phyloP scores from a whole-genome alignment of 345 rosid genomes.

The Kernera saxatilis region DNA sequence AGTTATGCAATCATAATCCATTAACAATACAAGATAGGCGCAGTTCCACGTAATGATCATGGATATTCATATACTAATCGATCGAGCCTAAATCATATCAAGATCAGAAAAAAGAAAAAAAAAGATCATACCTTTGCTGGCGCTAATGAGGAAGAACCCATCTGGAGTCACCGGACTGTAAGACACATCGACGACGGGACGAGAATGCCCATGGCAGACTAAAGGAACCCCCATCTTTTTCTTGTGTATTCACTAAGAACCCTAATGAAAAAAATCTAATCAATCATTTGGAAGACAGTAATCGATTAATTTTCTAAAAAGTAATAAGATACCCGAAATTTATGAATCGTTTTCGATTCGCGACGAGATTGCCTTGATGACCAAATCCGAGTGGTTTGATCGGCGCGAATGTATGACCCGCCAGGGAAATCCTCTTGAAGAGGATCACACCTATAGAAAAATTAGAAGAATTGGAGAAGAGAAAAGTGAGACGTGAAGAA shows the following conservation, averaged over 20 bases:
- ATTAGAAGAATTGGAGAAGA: neutral
- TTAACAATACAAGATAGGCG: neutral
- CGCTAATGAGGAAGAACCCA: slow-evolving; percentile 82
- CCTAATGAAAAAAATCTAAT: neutral
- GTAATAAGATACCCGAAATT: neutral
- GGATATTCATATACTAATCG: neutral
- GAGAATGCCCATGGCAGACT: slow-evolving; percentile 85
- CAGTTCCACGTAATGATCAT: neutral
- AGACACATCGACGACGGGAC: slow-evolving; percentile 74
- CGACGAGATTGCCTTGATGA: neutral
- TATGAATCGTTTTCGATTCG: neutral
- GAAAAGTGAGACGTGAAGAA: neutral
- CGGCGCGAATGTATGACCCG: slow-evolving; percentile 2
- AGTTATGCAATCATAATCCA: neutral
- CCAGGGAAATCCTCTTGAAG: slow-evolving; percentile 7
- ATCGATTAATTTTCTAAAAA: neutral
- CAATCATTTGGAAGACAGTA: neutral
- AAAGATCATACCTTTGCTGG: slow-evolving; percentile 58
- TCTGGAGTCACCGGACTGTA: slow-evolving; percentile 78
- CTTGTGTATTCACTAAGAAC: slow-evolving; percentile 39
- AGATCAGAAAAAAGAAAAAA: neutral
- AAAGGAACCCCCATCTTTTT: slow-evolving; percentile 55
- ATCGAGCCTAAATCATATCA: neutral
- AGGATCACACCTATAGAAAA: neutral
- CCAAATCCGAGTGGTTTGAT: slow-evolving; percentile 10